A percentile compares a stretch with the other conserved stretches of the same genome.
Evolutionary conservation across 805 yeast species (phyloP).

Genomic region (Priceomyces castillae): DNA sequence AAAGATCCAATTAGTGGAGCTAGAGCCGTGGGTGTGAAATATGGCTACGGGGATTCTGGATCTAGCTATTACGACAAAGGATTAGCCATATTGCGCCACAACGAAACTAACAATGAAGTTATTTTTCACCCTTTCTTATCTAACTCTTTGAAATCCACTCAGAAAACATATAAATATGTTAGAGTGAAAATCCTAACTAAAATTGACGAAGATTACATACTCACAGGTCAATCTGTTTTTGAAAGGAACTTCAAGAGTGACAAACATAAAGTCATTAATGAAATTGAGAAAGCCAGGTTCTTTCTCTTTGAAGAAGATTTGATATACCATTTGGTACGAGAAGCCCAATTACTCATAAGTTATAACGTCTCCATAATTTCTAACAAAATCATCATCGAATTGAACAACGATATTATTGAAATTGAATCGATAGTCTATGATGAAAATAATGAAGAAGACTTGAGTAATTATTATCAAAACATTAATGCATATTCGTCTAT

Average conservation of each 20-base stretch:
- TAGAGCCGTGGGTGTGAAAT: slow-evolving; percentile 73
- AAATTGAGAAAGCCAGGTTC: slow-evolving; percentile 65
- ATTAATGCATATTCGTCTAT: slow-evolving; percentile 28
- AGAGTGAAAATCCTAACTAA: slow-evolving; percentile 58
- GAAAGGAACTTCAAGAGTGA: slow-evolving; percentile 14
- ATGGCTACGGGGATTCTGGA: slow-evolving; percentile 91
- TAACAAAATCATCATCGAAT: slow-evolving; percentile 62
- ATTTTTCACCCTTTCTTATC: slow-evolving; percentile 29
- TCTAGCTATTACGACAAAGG: slow-evolving; percentile 75
- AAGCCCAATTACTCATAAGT: slow-evolving; percentile 66
- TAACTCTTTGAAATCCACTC: slow-evolving; percentile 30
- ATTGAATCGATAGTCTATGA: slow-evolving; percentile 58
- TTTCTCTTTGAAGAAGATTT: slow-evolving; percentile 86
- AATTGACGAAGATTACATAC: slow-evolving; percentile 49
- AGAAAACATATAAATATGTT: slow-evolving; percentile 46
- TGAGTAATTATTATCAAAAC: slow-evolving; percentile 28
- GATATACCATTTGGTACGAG: slow-evolving; percentile 72
- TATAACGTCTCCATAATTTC: slow-evolving; percentile 65
- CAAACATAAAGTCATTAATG: slow-evolving; percentile 38
- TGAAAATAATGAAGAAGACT: slow-evolving; percentile 39
- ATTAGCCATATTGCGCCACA: slow-evolving; percentile 63
- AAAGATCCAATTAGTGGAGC: slow-evolving; percentile 48
- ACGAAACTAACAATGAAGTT: slow-evolving; percentile 32
- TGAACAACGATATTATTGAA: slow-evolving; percentile 66
- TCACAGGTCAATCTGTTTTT: slow-evolving; percentile 57